Percentiles rank a stretch among this genome's conserved stretches.
phyloP scores from a whole-genome alignment of 106 monocot genomes.

The Dendrobium catenatum region DNA sequence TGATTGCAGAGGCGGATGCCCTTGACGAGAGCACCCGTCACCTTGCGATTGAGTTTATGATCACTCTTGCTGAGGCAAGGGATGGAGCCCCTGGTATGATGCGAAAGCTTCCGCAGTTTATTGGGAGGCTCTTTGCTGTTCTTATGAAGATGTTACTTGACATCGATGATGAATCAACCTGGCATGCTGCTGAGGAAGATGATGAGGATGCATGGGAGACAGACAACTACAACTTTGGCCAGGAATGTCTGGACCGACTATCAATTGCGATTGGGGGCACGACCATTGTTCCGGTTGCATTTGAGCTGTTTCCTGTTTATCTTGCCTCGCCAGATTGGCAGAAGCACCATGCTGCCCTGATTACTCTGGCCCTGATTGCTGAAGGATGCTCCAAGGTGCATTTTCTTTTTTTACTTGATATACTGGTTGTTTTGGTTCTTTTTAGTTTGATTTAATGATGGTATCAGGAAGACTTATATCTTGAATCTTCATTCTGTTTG shows the following conservation, averaged over 20 bases:
- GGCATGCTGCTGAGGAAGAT: conserved; percentile 66
- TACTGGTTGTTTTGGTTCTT: not conserved
- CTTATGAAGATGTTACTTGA: conserved; percentile 86
- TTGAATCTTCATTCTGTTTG: not conserved
- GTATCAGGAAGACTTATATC: not conserved
- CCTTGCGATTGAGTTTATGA: conserved; percentile 83
- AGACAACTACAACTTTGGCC: conserved; percentile 66
- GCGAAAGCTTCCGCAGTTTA: conserved; percentile 64
- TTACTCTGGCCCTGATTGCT: conserved; percentile 92
- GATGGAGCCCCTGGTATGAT: conserved; percentile 91
- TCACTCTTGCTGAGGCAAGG: conserved; percentile 78
- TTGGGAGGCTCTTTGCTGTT: conserved; percentile 68
- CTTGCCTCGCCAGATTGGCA: conserved; percentile 78
- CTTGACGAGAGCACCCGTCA: conserved; percentile 81
- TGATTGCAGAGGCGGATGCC: conserved; percentile 58
- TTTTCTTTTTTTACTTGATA: not conserved
- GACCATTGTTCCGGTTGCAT: conserved; percentile 76
- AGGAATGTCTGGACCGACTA: conserved; percentile 78
- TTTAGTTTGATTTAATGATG: not conserved
- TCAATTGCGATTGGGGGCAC: conserved; percentile 86
- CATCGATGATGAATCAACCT: conserved; percentile 65
- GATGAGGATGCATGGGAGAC: conserved; percentile 93
- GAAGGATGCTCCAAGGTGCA: conserved; percentile 92
- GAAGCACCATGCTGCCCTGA: conserved; percentile 86
- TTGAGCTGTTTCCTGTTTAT: conserved; percentile 55